Evolutionary conservation across 2,329 filamentous ascomycete genomes (phyloP).

Genomic region (Xylaria sp.): DNA sequence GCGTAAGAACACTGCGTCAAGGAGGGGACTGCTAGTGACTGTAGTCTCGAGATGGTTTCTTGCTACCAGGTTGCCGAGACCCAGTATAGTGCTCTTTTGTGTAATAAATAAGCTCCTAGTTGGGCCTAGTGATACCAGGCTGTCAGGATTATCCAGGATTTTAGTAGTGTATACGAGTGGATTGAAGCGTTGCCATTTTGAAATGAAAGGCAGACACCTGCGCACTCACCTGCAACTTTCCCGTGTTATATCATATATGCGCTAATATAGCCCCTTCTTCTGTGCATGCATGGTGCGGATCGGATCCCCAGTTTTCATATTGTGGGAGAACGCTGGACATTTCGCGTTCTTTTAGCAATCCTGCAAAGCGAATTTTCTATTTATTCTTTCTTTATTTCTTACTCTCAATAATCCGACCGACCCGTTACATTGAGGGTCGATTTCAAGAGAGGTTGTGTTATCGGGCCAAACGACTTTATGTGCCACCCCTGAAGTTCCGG

Average conservation of each 20-base stretch:
- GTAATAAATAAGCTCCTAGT: slow-evolving; percentile 23
- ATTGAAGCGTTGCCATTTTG: slow-evolving; percentile 31
- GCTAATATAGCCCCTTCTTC: slow-evolving; percentile 33
- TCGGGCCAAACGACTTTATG: slow-evolving; percentile 20
- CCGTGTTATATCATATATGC: slow-evolving; percentile 26
- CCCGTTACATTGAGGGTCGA: slow-evolving; percentile 4
- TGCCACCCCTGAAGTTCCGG: slow-evolving; percentile 36
- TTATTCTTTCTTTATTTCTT: slow-evolving; percentile 26
- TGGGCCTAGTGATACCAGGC: slow-evolving; percentile 16
- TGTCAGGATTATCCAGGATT: slow-evolving; percentile 33
- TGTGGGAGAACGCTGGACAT: slow-evolving; percentile 26
- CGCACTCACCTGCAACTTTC: slow-evolving; percentile 23
- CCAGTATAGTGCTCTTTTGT: slow-evolving; percentile 15
- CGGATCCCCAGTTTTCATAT: slow-evolving; percentile 41
- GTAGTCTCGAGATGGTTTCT: slow-evolving; percentile 29
- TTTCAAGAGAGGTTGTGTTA: slow-evolving; percentile 28
- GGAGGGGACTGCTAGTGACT: slow-evolving; percentile 20
- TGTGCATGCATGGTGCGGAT: slow-evolving; percentile 38
- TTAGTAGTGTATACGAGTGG: slow-evolving; percentile 27
- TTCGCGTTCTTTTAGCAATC: slow-evolving; percentile 21
- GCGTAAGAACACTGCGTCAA: slow-evolving; percentile 3
- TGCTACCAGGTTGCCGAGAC: slow-evolving; percentile 25
- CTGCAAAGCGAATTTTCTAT: slow-evolving; percentile 17
- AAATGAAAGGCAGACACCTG: slow-evolving; percentile 35
- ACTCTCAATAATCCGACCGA: background rate